Base-by-base conservation (phyloP, 148 eudicot species). In the Linanthus parryae region DNA sequence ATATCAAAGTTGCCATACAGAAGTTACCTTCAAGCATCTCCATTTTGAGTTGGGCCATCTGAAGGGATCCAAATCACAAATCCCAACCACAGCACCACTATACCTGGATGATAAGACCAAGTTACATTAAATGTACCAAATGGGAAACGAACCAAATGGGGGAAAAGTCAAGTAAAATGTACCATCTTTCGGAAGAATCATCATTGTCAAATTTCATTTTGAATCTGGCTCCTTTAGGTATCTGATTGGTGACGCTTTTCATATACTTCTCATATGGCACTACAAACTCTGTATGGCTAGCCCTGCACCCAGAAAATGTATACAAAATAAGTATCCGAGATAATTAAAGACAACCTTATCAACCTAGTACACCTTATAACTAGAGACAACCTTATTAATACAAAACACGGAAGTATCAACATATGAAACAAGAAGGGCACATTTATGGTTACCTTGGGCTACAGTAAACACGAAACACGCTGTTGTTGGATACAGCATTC, bases 141-240 rank as follows among this genome's bases (percentile, higher is more conserved):
- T n/a, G n/a, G n/a, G n/a, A n/a, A n/a, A n/a, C n/a, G n/a, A n/a
- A n/a, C n/a, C n/a, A n/a, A n/a, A n/a, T n/a, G n/a, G n/a, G n/a
- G n/a, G n/a, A n/a, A n/a, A n/a, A n/a, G n/a, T n/a, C n/a, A n/a
- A n/a, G n/a, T n/a, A n/a, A n/a, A n/a, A 31, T 1, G 48, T 24
- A 84, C 97, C 95, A 84, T 80, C 82, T 79, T 55, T 89, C 97
- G 1, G 95, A 79, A 24, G 90, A 79, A 65, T 89, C 97, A 49
- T 89, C 95, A 54, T 75, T 64, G 50, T 78, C 76, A 30, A 85
- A 75, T 63, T 67, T 74, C 81, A 75, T 89, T 65, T 72, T 89
- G 68, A 89, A 84, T 69, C 95, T 80, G 24, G 77, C 80, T 41
- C 90, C 94, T 16, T 65, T 45, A 16, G 87, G 60, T 36, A 80